A percentile compares a stretch with the other conserved stretches of the same genome.
These are phyloP conservation scores for Scheffersomyces lignicola DNA, from an alignment of 1,139 yeast genomes.

Conservation along the genomic window DNA sequence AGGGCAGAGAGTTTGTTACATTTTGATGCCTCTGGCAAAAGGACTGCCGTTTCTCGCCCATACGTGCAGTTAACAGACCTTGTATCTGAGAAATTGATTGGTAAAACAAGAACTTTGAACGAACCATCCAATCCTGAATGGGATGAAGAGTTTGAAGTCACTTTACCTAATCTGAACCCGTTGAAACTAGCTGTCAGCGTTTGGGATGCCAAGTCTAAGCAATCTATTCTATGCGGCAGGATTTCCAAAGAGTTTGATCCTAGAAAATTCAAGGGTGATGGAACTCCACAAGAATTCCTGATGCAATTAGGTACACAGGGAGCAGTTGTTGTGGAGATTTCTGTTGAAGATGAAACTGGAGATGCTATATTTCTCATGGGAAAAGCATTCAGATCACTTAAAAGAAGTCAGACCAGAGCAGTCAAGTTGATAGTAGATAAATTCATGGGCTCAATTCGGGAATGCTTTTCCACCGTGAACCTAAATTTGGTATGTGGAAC, in stretches of 20 bases:
- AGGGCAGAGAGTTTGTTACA: constrained; percentile 71
- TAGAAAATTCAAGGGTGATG: constrained; percentile 62
- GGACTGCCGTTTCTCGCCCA: constrained; percentile 53
- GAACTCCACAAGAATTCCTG: constrained; percentile 61
- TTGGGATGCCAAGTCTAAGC: constrained; percentile 68
- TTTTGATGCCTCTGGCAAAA: constrained; percentile 20
- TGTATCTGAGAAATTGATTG: constrained; percentile 55
- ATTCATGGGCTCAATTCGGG: constrained; percentile 43
- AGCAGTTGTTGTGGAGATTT: constrained; percentile 57
- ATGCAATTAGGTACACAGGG: constrained; percentile 73
- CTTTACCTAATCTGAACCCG: constrained; percentile 38
- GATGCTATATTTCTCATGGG: constrained; percentile 83
- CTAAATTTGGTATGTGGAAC: constrained; percentile 55
- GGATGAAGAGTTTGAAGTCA: constrained; percentile 84
- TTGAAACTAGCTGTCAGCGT: constrained; percentile 58
- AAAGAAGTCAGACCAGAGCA: constrained; percentile 63
- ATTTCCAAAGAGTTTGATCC: constrained; percentile 67
- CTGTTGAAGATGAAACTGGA: constrained; percentile 74
- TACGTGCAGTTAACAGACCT: constrained; percentile 71
- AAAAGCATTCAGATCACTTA: constrained; percentile 64
- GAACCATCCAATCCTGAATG: constrained; percentile 74
- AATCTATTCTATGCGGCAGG: constrained; percentile 71
- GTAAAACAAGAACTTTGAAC: constrained; percentile 66
- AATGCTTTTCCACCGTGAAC: constrained; percentile 43
- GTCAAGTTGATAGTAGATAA: constrained; percentile 68